Conservation (phyloP, 305 asterid species). For the Solanum hybrid region DNA sequence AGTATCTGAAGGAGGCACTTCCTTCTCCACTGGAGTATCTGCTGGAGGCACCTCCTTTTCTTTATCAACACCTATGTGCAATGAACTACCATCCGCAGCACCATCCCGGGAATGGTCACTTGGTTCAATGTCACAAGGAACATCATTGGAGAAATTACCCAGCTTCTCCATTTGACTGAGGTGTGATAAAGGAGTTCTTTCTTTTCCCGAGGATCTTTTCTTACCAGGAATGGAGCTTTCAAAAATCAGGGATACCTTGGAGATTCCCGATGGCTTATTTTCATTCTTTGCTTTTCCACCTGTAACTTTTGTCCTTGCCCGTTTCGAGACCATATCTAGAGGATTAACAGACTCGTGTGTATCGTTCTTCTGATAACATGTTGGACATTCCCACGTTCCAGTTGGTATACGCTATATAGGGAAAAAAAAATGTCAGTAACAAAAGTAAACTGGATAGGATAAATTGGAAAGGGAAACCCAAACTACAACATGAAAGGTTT, state of each 20-base stretch:
- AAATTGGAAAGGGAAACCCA: constrained; percentile 13
- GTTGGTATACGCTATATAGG: constrained; percentile 50
- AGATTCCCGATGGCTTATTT: constrained; percentile 34
- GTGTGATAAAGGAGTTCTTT: constrained; percentile 29
- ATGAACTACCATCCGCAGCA: constrained; percentile 36
- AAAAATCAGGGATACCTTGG: constrained; percentile 31
- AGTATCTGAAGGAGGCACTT: constrained; percentile 1
- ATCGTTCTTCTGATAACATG: constrained; percentile 38
- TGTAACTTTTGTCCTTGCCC: constrained; percentile 50
- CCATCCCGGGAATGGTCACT: constrained; percentile 35
- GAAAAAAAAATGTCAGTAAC: constrained; percentile 10
- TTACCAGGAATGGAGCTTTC: constrained; percentile 41
- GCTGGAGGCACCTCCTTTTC: constrained; percentile 17
- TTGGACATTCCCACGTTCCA: constrained; percentile 84
- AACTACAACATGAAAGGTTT: not conserved
- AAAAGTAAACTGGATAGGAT: constrained; percentile 1
- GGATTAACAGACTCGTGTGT: constrained; percentile 30
- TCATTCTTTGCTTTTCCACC: constrained; percentile 51
- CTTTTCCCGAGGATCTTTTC: constrained; percentile 46
- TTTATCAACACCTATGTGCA: constrained; percentile 13
- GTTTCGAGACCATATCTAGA: constrained; percentile 46
- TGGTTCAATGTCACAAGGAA: constrained; percentile 20
- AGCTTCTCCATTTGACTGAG: constrained; percentile 31
- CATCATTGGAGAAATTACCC: constrained; percentile 29
- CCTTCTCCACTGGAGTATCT: constrained; percentile 9